phyloP scores from a whole-genome alignment of 1,284 basidiomycete species.

The Sanguinoderma infundibulare region DNA sequence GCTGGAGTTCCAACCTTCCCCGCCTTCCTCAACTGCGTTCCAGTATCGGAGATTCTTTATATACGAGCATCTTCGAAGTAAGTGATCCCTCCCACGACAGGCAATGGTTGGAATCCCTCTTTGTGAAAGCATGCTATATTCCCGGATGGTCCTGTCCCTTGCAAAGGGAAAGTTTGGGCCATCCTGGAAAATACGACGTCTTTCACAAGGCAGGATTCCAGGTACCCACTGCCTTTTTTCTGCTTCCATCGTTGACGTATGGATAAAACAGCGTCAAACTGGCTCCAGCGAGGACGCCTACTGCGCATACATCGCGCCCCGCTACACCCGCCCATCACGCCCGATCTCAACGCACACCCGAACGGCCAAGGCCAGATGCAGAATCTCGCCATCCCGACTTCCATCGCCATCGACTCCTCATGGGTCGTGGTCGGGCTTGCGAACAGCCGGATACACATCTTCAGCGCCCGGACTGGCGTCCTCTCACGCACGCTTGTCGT shows the following conservation, averaged over 20 bases:
- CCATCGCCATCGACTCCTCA: slow-evolving; percentile 82
- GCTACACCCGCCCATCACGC: slow-evolving; percentile 23
- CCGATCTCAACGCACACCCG: slow-evolving; percentile 22
- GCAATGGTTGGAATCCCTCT: no score
- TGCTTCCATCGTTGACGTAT: not conserved
- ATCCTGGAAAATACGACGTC: no score
- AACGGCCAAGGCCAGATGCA: slow-evolving; percentile 12
- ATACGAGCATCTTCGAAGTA: slow-evolving; percentile 76
- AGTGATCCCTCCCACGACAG: no score
- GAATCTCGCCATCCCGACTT: slow-evolving; percentile 58
- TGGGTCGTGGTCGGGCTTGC: slow-evolving; percentile 93
- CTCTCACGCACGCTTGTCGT: slow-evolving; percentile 80
- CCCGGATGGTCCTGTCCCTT: no score
- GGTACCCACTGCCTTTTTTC: not conserved
- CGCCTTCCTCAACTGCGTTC: slow-evolving; percentile 35
- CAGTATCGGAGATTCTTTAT: slow-evolving; percentile 80
- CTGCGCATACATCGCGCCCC: slow-evolving; percentile 76
- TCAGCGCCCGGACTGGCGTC: slow-evolving; percentile 81
- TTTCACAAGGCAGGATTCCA: no score
- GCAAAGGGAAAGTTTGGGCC: no score
- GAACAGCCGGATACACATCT: slow-evolving; percentile 88
- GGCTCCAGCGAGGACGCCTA: slow-evolving; percentile 82
- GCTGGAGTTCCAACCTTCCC: slow-evolving; percentile 8
- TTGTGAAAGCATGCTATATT: no score
- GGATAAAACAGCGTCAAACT: slow-evolving; percentile 70